Evolutionary conservation across 768 basidiomycete genomes (phyloP), one percentile per base, ranked within the genome.

Genomic region (Clitopilus passeckerianus): DNA sequence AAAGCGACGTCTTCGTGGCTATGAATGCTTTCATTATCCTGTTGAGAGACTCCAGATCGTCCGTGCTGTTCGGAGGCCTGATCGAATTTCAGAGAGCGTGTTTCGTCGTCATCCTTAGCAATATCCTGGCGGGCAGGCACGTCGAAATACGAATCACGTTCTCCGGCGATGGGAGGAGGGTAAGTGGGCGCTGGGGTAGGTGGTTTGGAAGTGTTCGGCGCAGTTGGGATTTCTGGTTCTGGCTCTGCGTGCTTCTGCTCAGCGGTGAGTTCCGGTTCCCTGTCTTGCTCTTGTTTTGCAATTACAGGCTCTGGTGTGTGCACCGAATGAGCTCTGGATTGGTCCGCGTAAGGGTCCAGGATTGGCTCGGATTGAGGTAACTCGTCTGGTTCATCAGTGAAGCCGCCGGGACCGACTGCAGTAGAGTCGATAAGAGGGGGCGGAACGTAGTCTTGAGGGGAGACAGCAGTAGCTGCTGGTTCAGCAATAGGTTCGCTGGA

Each of bases 361-460:
- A 73, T 70, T 1, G 66, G 55, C 33, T 66, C 60, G 30, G 73
- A 59, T 52, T 73, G 70, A 7, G 74, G 73, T 53, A 82, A 68
- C 6, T 75, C 75, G 43, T 85, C 83, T 2, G 77, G 74, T 54
- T 82, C 80, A 22, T 79, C 80, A 0, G 80, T 84, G 68, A 85
- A 79, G 7, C 80, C 81, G 5, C 80, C 80, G 7, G 79, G 81
- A 43, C 78, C 79, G 3, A 74, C 74, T 14, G 64, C 71, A n/a
- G 71, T 66, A 7, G 75, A 74, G 57, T 79, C 74, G 22, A 77
- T 61, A 54, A 76, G 65, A 9, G 69, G 79, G 33, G 76, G 81
- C 20, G 72, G 77, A 44, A 70, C 71, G 37, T 74, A 74, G 56
- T 64, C 75, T 18, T 68, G 63, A 16, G 63, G 63, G 6, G 63